Percentiles rank a stretch among this genome's conserved stretches.
phyloP scores from a whole-genome alignment of 805 yeast species.

The Kazachstania psychrophila region DNA sequence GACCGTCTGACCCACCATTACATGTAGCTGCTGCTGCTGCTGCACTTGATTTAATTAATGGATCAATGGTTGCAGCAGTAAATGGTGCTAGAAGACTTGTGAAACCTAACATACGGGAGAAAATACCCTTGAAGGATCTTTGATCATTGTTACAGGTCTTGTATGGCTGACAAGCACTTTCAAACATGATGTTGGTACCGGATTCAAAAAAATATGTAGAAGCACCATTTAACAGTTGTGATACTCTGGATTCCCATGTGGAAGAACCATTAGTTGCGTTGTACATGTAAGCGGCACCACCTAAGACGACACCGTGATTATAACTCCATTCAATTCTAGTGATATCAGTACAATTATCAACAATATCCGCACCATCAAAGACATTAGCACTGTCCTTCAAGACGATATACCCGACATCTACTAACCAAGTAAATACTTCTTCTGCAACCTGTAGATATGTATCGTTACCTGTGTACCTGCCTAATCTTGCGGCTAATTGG shows the following conservation, averaged over 20 bases:
- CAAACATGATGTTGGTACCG: conserved; percentile 60
- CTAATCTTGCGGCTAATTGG: conserved; percentile 55
- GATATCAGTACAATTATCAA: conserved; percentile 50
- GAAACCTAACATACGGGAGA: conserved; percentile 52
- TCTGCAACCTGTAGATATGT: conserved; percentile 45
- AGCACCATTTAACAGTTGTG: conserved; percentile 38
- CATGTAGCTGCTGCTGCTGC: conserved; percentile 62
- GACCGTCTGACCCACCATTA: conserved; percentile 64
- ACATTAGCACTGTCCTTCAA: conserved; percentile 49
- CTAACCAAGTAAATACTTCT: conserved; percentile 51
- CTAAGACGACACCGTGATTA: conserved; percentile 56
- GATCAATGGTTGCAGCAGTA: conserved; percentile 35
- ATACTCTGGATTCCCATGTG: conserved; percentile 43
- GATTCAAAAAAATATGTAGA: conserved; percentile 41
- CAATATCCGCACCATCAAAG: conserved; percentile 63
- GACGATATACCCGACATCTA: conserved; percentile 37
- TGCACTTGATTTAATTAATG: conserved; percentile 43
- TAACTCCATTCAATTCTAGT: conserved; percentile 55
- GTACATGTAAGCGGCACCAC: conserved; percentile 65
- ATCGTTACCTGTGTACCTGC: conserved; percentile 44
- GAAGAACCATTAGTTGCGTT: conserved; percentile 44
- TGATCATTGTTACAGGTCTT: conserved; percentile 62
- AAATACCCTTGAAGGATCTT: conserved; percentile 63
- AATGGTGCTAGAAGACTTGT: conserved; percentile 48
- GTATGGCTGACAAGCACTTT: conserved; percentile 46